Evolutionary conservation across 2,329 filamentous ascomycete genomes (phyloP).

Genomic region (Thermoascus crustaceus): DNA sequence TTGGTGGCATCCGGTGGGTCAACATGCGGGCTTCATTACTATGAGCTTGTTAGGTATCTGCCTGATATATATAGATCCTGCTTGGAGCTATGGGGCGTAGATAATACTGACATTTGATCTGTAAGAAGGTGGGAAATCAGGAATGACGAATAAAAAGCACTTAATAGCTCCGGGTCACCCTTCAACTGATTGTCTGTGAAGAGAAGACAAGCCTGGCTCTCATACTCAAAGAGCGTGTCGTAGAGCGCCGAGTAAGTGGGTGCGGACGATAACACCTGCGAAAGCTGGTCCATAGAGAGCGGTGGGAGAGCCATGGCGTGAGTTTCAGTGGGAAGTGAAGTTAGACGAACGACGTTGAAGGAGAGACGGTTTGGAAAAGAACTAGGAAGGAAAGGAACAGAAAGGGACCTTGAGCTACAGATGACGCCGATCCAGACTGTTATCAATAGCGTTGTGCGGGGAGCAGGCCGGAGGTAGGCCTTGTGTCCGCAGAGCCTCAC

Average conservation of each 20-base stretch:
- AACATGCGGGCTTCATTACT: constrained; percentile 35
- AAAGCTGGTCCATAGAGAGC: constrained; percentile 24
- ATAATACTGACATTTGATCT: constrained; percentile 29
- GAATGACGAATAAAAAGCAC: constrained; percentile 32
- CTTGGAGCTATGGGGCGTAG: not conserved
- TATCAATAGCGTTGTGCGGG: constrained; percentile 21
- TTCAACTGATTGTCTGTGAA: constrained; percentile 14
- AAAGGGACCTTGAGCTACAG: not conserved
- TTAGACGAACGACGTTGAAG: not conserved
- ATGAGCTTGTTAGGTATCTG: constrained; percentile 5
- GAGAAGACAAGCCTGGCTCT: constrained; percentile 25
- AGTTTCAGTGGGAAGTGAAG: not conserved
- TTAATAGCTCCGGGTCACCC: constrained; percentile 22
- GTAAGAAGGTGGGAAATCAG: constrained; percentile 33
- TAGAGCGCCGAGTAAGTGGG: constrained; percentile 27
- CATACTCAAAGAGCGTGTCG: constrained; percentile 27
- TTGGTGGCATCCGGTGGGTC: constrained; percentile 27
- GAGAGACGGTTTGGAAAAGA: constrained; percentile 1
- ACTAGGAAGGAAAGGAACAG: constrained; percentile 1
- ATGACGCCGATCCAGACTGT: constrained; percentile 1
- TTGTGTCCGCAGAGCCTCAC: constrained; percentile 13
- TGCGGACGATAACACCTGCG: constrained; percentile 19
- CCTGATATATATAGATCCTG: too few relatives aligned
- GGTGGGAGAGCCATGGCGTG: constrained; percentile 21
- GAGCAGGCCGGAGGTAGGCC: constrained; percentile 21